Base-by-base conservation (phyloP, 139 green algal genomes). In the Eudorina sp. region DNA sequence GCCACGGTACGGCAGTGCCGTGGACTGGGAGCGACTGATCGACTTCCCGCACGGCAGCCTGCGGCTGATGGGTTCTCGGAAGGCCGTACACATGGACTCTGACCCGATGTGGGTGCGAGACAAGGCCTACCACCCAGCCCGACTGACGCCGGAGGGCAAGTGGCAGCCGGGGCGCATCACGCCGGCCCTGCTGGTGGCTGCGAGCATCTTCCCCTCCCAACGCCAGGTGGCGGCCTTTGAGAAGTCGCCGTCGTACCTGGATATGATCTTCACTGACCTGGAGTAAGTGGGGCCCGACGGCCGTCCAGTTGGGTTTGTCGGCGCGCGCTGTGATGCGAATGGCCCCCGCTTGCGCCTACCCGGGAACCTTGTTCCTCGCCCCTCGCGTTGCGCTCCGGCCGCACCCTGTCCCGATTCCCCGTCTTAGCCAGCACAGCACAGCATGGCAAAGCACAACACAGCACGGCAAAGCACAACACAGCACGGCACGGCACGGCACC, bases 11-110 rank as follows among this genome's bases (percentile, higher is more conserved):
- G 60, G 29, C n/a, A 8, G 7, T 4, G 2, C 16, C 16, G 51
- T 93, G 14, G 91, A 95, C 73, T 95, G 93, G 93, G 90, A 94
- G 72, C 73, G 83, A 14, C 66, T 94, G 29, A 77, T 95, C 8
- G 93, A 95, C 84, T 92, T 84, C 40, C 91, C 93, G 34, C 93
- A 95, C 60, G 93, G 93, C 66, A 92, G 84, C 85, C 83, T 95
- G 40, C 89, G 93, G 14, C 41, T 95, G 31, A 60, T 93, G 25
- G 93, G 93, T 92, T 89, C 40, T 81, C 51, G 77, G 18, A 94
- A 94, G 83, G 48, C 85, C 0, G 60, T 46, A 14, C 69, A 72
- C 58, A 89, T 92, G 82, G 89, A 91, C 55, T 53, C 6, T 8
- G 92, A 94, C 84, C 92, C 92, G 9, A 53, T 19, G 0, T 93